phyloP scores from a whole-genome alignment of 1,139 yeast genomes.

The Saccharomycopsis hybrid region DNA sequence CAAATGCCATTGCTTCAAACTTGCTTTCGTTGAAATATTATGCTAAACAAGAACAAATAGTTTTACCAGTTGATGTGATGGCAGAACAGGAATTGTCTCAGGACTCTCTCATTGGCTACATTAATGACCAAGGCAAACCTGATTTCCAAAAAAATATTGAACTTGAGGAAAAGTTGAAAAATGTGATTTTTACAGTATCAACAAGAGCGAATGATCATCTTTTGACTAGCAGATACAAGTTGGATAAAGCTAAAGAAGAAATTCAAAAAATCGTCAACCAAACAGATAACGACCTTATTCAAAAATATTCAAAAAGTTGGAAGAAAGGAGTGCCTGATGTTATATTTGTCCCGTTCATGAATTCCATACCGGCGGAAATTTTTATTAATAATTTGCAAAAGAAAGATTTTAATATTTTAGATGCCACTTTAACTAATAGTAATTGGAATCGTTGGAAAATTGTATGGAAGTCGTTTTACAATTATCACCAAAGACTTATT shows the following conservation, averaged over 20 bases:
- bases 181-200: slow-evolving; percentile 65
- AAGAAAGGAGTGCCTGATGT: slow-evolving; percentile 54
- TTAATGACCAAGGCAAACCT: slow-evolving; percentile 32
- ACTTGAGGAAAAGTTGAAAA: slow-evolving; percentile 40
- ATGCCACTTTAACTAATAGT: slow-evolving; percentile 38
- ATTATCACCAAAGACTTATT: slow-evolving; percentile 40
- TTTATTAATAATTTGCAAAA: slow-evolving; percentile 57
- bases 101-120: slow-evolving; percentile 50
- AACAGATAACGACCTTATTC: slow-evolving; percentile 29
- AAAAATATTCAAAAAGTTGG: slow-evolving; percentile 36
- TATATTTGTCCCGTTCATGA: slow-evolving; percentile 60
- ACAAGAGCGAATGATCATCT: slow-evolving; percentile 77
- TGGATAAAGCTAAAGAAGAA: slow-evolving; percentile 34
- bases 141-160: slow-evolving; percentile 23
- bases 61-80: slow-evolving; percentile 59
- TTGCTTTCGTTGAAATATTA: slow-evolving; percentile 58
- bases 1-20: slow-evolving; percentile 64
- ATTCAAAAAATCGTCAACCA: slow-evolving; percentile 27
- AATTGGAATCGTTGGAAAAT: slow-evolving; percentile 56
- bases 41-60: slow-evolving; percentile 46
- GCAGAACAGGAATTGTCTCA: slow-evolving; percentile 52
- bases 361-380: slow-evolving; percentile 56
- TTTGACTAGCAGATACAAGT: slow-evolving; percentile 55
- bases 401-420: slow-evolving; percentile 56
- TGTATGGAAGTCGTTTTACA: slow-evolving; percentile 58